Evolutionary conservation across 208 protist genomes (phyloP), one percentile per base, ranked within the genome.

Genomic region (Crithidia mellificae): DNA sequence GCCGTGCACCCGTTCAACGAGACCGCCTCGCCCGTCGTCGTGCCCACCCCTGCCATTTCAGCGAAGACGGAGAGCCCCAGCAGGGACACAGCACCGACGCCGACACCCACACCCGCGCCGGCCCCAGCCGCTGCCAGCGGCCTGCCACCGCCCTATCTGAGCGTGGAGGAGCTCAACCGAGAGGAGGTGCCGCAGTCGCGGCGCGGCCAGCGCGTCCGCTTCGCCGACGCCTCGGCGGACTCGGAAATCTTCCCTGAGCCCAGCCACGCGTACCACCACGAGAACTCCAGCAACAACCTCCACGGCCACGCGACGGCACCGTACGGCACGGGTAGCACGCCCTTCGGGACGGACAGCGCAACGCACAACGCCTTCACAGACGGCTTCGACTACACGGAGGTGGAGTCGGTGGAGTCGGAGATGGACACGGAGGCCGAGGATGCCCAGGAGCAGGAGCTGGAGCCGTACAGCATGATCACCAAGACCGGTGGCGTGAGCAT

Each of bases 401-500:
- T 49, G 0, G 62, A 57, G 36, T 32, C 15, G 14, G 9, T 49
- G 34, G 39, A 30, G 47, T 55, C 61, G 14, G 36, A 67, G 7
- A 12, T 17, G 20, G 39, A 46, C 17, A 32, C 29, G 14, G 36
- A 54, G 25, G 34, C 15, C 3, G 41, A 46, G 41, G 41, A 46
- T 6, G 41, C 41, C 12, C 3, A 6, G 41, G 41, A 46, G 41
- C 41, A 46, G 41, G 12, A 20, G 39, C 43, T 62, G 65, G 65
- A 78, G 65, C 61, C 54, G 50, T 68, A 73, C 66, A 72, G 59
- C 69, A 50, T 51, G 17, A 69, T 70, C 71, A 53, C 71, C 7
- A 51, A 59, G 34, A 68, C 55, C 6, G 32, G n/a, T 14, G 38
- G 52, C n/a, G 43, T 38, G 27, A 39, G 17, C 20, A 66, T 71